A percentile compares a stretch with the other conserved stretches of the same genome.
Evolutionary conservation across 1,139 yeast species (phyloP).

Genomic region (Suhomyces kunorum): DNA sequence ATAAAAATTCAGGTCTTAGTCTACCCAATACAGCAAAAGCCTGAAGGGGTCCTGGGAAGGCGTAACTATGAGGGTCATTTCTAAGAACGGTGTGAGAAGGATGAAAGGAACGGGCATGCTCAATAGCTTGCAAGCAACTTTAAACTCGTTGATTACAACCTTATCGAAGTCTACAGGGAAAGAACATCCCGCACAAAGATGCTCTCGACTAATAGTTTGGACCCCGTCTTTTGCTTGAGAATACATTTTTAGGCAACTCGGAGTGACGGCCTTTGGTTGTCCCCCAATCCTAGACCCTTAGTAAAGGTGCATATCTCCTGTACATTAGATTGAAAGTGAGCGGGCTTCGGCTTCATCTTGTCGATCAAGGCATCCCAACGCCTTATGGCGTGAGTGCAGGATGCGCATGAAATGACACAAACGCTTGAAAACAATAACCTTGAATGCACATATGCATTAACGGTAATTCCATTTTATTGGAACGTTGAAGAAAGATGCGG

Average conservation of each 20-base stretch:
- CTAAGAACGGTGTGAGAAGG: neutral
- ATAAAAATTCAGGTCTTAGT: neutral
- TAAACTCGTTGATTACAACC: no score
- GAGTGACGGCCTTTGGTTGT: neutral
- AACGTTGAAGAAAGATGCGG: constrained; percentile 1
- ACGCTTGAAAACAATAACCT: neutral
- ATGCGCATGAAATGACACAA: neutral
- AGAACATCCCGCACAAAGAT: neutral
- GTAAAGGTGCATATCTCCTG: neutral
- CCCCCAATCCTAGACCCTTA: neutral
- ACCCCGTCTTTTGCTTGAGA: neutral
- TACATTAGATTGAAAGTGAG: neutral
- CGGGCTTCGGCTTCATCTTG: neutral
- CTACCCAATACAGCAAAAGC: neutral
- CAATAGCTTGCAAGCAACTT: neutral
- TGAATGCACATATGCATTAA: neutral
- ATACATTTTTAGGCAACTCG: neutral
- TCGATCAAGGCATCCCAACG: neutral
- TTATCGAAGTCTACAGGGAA: no score
- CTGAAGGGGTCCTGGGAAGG: neutral
- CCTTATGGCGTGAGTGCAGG: constrained; percentile 2
- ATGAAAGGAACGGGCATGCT: neutral
- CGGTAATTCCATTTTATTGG: neutral
- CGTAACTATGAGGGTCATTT: neutral
- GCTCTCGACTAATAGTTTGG: neutral